Base-by-base conservation (phyloP, 352 stramenopile species). In the Globisporangium rhizosaccharum region DNA sequence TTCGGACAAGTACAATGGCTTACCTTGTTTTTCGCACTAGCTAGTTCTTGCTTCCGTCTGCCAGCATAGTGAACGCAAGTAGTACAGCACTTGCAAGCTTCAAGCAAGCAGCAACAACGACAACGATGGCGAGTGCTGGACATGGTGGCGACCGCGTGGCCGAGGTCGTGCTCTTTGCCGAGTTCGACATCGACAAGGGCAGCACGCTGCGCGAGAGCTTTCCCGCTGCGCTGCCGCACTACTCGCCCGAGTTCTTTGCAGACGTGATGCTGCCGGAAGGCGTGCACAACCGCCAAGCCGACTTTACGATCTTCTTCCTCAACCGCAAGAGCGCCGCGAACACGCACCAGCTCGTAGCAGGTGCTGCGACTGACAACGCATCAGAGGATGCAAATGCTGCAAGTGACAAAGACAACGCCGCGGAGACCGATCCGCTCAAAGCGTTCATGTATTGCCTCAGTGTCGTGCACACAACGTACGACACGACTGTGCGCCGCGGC, bases 301-400 rank as follows among this genome's bases (percentile, higher is more conserved):
- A 96, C 71, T 86, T 83, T 20, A 96, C 86, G 39, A 82, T 93
- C 51, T 96, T 96, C 64, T 94, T 96, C 61, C 79, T 96, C 57
- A 93, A 94, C 62, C 79, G 85, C 39, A 69, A 84, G 57, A 70
- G 62, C 45, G 64, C 4, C 9, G 33, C 62, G 20, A 53, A 41
- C 28, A 61, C 61, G 44, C 49, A 51, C 25, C 9, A 41, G 52
- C 42, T 51, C 25, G 14, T 41, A 15, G 30, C 51, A 42, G 10
- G 11, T 3, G 33, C 36, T 45, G 42, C 28, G 11, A n/a, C 30
- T 17, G 57, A 28, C 61, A 25, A 0, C 30, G 25, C 3, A 1
- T 2, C 15, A 20, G 44, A 57, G 51, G 44, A 52, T 17, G 57
- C 23, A 5, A 9, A 61, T 47, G 15, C 51, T n/a, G 17, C 46